Evolutionary conservation across 2,329 filamentous ascomycete species (phyloP).

Genomic region (Colletotrichum spaethianum): DNA sequence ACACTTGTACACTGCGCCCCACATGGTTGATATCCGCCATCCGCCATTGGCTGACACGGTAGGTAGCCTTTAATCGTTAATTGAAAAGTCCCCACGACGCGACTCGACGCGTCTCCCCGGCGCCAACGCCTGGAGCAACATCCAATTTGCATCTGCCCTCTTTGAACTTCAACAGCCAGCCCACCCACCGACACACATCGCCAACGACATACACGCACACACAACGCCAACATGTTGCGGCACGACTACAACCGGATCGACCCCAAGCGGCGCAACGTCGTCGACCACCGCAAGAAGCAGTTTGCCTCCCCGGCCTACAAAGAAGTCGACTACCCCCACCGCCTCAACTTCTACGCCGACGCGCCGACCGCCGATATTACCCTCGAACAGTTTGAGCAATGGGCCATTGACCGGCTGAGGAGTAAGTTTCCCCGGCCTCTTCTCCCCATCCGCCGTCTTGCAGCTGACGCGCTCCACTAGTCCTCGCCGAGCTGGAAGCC

Average conservation of each 20-base stretch:
- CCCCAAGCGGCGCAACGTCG: slow-evolving; percentile 80
- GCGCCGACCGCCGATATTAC: slow-evolving; percentile 95
- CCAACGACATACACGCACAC: slow-evolving; percentile 5
- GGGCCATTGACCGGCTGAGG: slow-evolving; percentile 93
- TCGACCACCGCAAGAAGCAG: slow-evolving; percentile 88
- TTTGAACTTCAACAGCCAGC: slow-evolving; percentile 11
- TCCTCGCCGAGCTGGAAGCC: slow-evolving; percentile 90
- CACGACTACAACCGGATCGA: slow-evolving; percentile 69
- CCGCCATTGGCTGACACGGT: slow-evolving; percentile 23
- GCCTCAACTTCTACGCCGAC: slow-evolving; percentile 91
- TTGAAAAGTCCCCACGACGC: slow-evolving; percentile 34
- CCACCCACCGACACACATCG: neutral
- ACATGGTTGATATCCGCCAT: neutral
- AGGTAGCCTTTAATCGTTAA: too few species aligned
- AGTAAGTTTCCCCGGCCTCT: slow-evolving; percentile 62
- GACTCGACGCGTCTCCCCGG: slow-evolving; percentile 33
- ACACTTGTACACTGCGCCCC: neutral
- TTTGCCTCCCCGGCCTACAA: slow-evolving; percentile 85
- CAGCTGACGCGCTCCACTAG: slow-evolving; percentile 56
- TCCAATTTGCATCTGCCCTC: slow-evolving; percentile 19
- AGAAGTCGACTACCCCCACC: slow-evolving; percentile 84
- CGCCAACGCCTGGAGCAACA: neutral
- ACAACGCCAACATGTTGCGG: slow-evolving; percentile 58
- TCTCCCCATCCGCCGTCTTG: neutral
- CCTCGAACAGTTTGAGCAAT: slow-evolving; percentile 97